Conservation (phyloP, 2,329 filamentous ascomycete genomes). For the Septoria petroselini region DNA sequence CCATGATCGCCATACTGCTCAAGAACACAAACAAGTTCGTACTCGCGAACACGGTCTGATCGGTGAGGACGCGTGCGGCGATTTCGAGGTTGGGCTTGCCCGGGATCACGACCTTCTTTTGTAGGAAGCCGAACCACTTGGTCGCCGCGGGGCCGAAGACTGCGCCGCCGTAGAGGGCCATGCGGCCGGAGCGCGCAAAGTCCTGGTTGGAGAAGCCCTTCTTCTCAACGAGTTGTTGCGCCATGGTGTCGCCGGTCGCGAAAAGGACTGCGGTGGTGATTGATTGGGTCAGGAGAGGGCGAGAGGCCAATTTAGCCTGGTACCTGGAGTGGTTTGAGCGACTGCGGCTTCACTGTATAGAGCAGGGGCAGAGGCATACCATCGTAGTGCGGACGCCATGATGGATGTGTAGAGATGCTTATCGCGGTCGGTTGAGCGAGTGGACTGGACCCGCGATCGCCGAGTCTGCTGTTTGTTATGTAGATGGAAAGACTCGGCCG, state of each 20-base stretch:
- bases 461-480: too few relatives aligned
- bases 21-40: slow-evolving; percentile 79
- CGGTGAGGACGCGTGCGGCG: slow-evolving; percentile 70
- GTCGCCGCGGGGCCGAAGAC: slow-evolving; percentile 87
- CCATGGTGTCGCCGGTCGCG: slow-evolving; percentile 83
- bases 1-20: slow-evolving; percentile 66
- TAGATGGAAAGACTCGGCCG: too few relatives aligned
- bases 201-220: slow-evolving; percentile 73
- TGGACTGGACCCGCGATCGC: too few relatives aligned
- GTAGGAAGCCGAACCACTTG: slow-evolving; percentile 80
- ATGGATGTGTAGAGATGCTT: slow-evolving; percentile 21
- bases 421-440: too few relatives aligned
- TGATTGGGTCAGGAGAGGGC: slow-evolving; percentile 85
- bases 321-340: slow-evolving; percentile 58
- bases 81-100: slow-evolving; percentile 66
- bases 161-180: slow-evolving; percentile 74
- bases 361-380: slow-evolving; percentile 34
- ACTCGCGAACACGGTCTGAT: slow-evolving; percentile 83
- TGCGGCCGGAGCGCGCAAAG: slow-evolving; percentile 66
- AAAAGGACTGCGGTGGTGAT: slow-evolving; percentile 90
- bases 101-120: slow-evolving; percentile 62
- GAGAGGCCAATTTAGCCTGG: slow-evolving; percentile 72
- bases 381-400: slow-evolving; percentile 40
- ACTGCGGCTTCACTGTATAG: too few relatives aligned
- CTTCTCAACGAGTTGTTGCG: slow-evolving; percentile 86